Percentiles rank a stretch among this genome's conserved stretches.
These are phyloP conservation scores for Lecanicillium sp. DNA, from an alignment of 2,329 filamentous ascomycete genomes.

Conservation along the genomic window DNA sequence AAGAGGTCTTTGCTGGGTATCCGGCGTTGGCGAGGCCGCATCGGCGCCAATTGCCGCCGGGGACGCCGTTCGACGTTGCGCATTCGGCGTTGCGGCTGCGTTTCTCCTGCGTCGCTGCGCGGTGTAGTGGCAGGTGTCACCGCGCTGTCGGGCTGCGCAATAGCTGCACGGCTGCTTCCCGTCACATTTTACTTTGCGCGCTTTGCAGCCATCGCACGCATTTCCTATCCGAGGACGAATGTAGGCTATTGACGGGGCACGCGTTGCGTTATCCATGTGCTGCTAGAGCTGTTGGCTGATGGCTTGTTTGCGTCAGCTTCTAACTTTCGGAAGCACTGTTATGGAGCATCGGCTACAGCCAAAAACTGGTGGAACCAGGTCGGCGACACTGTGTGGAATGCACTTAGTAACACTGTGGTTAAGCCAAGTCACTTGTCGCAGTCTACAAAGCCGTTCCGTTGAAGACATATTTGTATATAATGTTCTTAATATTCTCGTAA, in stretches of 20 bases:
- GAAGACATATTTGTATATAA: not conserved
- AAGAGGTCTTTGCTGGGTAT: not conserved
- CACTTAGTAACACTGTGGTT: conserved; percentile 6
- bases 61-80: not conserved
- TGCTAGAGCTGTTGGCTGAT: not conserved
- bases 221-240: conserved; percentile 43
- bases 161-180: conserved; percentile 47
- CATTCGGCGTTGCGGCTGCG: conserved; percentile 12
- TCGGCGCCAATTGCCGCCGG: not conserved
- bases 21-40: conserved; percentile 4
- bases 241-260: conserved; percentile 10
- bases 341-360: not conserved
- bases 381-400: not conserved
- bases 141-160: conserved; percentile 38
- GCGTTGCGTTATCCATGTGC: conserved; percentile 4
- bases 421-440: no score
- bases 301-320: not conserved
- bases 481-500: conserved; percentile 3
- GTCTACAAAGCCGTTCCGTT: not conserved
- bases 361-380: conserved; percentile 5
- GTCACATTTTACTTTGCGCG: conserved; percentile 51
- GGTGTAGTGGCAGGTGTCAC: conserved; percentile 42
- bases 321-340: conserved; percentile 13
- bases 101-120: conserved; percentile 35
- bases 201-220: conserved; percentile 50